phyloP scores from a whole-genome alignment of 1,139 yeast species.

The Yamadazyma kanchanaburiensis region DNA sequence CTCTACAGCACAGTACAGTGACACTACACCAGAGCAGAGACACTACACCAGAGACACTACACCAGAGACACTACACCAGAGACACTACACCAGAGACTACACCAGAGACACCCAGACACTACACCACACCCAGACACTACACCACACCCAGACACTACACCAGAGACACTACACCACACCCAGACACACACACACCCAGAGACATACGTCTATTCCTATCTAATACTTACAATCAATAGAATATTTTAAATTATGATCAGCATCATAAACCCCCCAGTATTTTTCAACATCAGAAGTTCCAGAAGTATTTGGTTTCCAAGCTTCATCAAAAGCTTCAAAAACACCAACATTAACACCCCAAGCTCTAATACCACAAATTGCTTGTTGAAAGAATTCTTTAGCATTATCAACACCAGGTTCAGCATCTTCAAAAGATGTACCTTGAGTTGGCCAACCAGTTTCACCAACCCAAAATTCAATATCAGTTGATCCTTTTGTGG shows the following conservation, averaged over 20 bases:
- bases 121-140: too few species aligned
- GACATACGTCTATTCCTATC: too few species aligned
- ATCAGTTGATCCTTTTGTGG: conserved; percentile 80
- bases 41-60: too few species aligned
- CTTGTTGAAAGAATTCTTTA: conserved; percentile 76
- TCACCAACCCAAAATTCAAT: conserved; percentile 94
- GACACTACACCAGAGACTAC: too few species aligned
- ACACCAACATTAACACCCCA: conserved; percentile 93
- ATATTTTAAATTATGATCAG: conserved; percentile 55
- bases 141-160: too few species aligned
- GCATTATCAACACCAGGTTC: conserved; percentile 74
- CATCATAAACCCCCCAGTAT: conserved; percentile 88
- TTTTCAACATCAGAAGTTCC: conserved; percentile 85
- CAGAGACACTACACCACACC: too few species aligned
- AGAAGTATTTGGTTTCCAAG: conserved; percentile 90
- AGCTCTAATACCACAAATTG: conserved; percentile 86
- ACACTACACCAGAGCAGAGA: too few species aligned
- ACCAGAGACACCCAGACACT: too few species aligned
- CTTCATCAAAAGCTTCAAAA: conserved; percentile 93
- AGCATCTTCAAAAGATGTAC: conserved; percentile 65
- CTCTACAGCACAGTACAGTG: too few species aligned
- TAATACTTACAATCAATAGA: conserved; percentile 53
- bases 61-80: too few species aligned
- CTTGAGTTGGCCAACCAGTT: conserved; percentile 97
- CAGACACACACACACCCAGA: too few species aligned